Conservation (phyloP, 148 eudicot genomes). For the Silene conica region DNA sequence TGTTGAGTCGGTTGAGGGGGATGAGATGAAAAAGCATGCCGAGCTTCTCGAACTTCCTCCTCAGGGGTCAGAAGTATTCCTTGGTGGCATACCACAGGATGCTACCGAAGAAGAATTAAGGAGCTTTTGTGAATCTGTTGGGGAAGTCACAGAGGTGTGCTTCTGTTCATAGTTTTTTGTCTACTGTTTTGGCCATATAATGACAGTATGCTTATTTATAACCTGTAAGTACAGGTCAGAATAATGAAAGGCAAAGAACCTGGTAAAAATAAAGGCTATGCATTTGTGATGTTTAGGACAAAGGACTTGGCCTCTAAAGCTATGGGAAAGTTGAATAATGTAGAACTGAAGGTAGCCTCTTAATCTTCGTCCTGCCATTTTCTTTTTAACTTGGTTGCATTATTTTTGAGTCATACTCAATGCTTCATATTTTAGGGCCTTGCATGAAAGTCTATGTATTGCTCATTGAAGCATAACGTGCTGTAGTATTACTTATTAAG, state of each 20-base stretch:
- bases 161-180: slow-evolving; percentile 16
- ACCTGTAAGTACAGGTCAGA: slow-evolving; percentile 55
- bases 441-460: not conserved
- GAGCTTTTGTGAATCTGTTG: slow-evolving; percentile 75
- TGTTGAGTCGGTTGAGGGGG: slow-evolving; percentile 37
- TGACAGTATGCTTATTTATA: not conserved
- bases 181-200: not conserved
- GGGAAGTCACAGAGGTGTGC: slow-evolving; percentile 77
- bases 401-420: too few species aligned
- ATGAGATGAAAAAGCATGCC: slow-evolving; percentile 49
- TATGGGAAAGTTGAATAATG: slow-evolving; percentile 68
- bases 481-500: not conserved
- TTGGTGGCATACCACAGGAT: slow-evolving; percentile 82
- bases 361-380: too few species aligned
- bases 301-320: slow-evolving; percentile 89
- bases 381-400: too few species aligned
- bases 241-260: slow-evolving; percentile 81
- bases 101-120: slow-evolving; percentile 72
- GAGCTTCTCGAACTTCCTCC: slow-evolving; percentile 93
- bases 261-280: slow-evolving; percentile 82
- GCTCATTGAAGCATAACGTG: not conserved
- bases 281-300: slow-evolving; percentile 79
- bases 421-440: not conserved
- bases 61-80: slow-evolving; percentile 90
- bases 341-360: slow-evolving; percentile 58